A percentile compares a stretch with the other conserved stretches of the same genome.
Conservation (phyloP, 768 basidiomycete species). For the Vishniacozyma victoriae region DNA sequence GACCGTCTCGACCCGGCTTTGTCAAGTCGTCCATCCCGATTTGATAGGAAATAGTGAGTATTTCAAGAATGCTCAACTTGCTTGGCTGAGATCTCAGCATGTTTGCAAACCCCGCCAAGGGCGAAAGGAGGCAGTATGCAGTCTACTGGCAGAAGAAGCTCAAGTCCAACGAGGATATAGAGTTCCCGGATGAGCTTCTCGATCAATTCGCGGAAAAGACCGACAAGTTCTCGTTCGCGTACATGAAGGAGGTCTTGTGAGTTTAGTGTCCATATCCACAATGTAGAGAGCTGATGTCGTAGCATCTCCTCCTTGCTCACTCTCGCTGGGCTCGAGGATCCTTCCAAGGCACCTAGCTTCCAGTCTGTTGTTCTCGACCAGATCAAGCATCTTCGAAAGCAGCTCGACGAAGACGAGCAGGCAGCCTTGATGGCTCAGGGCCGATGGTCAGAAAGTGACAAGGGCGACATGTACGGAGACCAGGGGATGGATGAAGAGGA, state of each 20-base stretch:
- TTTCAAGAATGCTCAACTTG: background rate
- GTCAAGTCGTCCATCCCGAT: slow-evolving; percentile 71
- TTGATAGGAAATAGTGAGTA: slow-evolving; percentile 77
- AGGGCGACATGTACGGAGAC: too few species aligned
- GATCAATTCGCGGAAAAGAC: slow-evolving; percentile 59
- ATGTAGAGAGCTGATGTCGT: slow-evolving; percentile 3
- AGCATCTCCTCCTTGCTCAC: slow-evolving; percentile 71
- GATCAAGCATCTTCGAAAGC: slow-evolving; percentile 60
- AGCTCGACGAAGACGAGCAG: too few species aligned
- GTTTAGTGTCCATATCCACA: slow-evolving; percentile 25
- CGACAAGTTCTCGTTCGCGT: slow-evolving; percentile 72
- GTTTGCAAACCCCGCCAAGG: slow-evolving; percentile 64
- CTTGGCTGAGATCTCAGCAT: background rate
- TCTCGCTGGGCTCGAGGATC: slow-evolving; percentile 55
- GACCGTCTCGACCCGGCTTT: slow-evolving; percentile 71
- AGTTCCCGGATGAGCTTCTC: slow-evolving; percentile 63
- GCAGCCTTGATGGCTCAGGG: too few species aligned
- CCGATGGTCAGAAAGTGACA: too few species aligned
- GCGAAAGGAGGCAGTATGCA: slow-evolving; percentile 63
- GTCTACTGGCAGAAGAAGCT: slow-evolving; percentile 79
- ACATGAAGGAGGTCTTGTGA: slow-evolving; percentile 83
- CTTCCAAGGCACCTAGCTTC: slow-evolving; percentile 53
- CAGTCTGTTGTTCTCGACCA: slow-evolving; percentile 54
- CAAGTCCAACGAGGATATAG: slow-evolving; percentile 56
- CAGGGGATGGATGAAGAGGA: too few species aligned